These are phyloP conservation scores for Alternaria sp. DNA, from an alignment of 2,329 filamentous ascomycete genomes.

Conservation along the genomic window DNA sequence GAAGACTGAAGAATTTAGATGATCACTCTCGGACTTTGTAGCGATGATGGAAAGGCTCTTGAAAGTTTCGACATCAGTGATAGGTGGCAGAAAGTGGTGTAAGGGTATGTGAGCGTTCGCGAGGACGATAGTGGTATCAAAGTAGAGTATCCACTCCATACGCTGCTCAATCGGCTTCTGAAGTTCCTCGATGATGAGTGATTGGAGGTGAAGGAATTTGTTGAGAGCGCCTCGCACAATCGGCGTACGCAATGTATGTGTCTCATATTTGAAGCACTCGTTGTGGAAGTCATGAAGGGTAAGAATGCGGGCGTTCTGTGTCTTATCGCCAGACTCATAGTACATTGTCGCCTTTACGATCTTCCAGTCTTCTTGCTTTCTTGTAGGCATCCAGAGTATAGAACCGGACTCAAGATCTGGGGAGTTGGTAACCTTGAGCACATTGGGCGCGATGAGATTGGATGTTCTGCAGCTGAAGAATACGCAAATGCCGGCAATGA, in stretches of 20 bases:
- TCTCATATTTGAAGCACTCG: conserved; percentile 38
- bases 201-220: conserved; percentile 43
- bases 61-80: conserved; percentile 15
- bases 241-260: conserved; percentile 44
- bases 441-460: background rate
- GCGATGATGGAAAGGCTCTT: conserved; percentile 36
- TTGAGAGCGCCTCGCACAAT: conserved; percentile 50
- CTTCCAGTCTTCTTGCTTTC: background rate
- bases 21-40: conserved; percentile 26
- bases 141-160: conserved; percentile 40
- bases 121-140: conserved; percentile 30
- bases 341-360: background rate
- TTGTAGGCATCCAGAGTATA: background rate
- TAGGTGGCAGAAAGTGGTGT: conserved; percentile 44
- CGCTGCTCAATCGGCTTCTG: conserved; percentile 15
- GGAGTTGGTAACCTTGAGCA: background rate
- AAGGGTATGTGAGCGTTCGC: conserved; percentile 44
- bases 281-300: background rate
- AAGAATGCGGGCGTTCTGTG: background rate
- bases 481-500: background rate
- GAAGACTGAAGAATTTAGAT: conserved; percentile 42
- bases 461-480: background rate
- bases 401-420: background rate
- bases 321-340: background rate
- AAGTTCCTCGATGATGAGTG: conserved; percentile 37